Evolutionary conservation across 805 yeast genomes (phyloP).

Genomic region (Clavispora santaluciae): DNA sequence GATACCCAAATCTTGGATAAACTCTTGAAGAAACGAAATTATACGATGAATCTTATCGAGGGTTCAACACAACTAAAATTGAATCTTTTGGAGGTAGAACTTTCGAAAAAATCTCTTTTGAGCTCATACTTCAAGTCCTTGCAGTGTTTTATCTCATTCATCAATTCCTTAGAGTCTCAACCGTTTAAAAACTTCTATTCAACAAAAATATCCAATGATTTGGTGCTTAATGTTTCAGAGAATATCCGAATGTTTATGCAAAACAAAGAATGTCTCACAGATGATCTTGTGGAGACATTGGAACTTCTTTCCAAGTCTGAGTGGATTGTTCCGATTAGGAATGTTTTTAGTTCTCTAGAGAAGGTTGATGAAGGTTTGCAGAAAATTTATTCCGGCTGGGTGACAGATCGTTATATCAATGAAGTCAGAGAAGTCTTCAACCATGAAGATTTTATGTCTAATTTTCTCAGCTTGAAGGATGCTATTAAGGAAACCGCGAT

Average conservation of each 20-base stretch:
- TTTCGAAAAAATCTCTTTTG: slow-evolving; percentile 1
- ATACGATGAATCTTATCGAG: background rate
- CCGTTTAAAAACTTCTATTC: slow-evolving; percentile 22
- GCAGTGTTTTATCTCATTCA: slow-evolving; percentile 24
- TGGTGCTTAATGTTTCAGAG: slow-evolving; percentile 27
- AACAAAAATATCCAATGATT: slow-evolving; percentile 24
- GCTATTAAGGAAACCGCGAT: slow-evolving; percentile 15
- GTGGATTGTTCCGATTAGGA: slow-evolving; percentile 24
- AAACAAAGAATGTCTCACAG: slow-evolving; percentile 15
- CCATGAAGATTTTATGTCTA: background rate
- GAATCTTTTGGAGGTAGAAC: background rate
- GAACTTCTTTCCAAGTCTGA: slow-evolving; percentile 16
- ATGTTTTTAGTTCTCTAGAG: slow-evolving; percentile 10
- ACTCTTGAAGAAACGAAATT: slow-evolving; percentile 6
- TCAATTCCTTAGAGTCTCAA: slow-evolving; percentile 21
- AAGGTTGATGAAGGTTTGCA: slow-evolving; percentile 22
- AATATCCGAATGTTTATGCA: slow-evolving; percentile 21
- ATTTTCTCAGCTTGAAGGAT: slow-evolving; percentile 6
- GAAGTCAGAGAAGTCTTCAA: slow-evolving; percentile 20
- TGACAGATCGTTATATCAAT: slow-evolving; percentile 29
- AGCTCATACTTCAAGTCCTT: slow-evolving; percentile 20
- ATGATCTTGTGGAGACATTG: slow-evolving; percentile 16
- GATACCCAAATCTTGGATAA: slow-evolving; percentile 10
- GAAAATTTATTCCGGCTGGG: slow-evolving; percentile 27
- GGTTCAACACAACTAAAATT: background rate